Percentiles rank a stretch among this genome's conserved stretches.
Evolutionary conservation across 768 basidiomycete species (phyloP).

Genomic region (Suillus clintonianus): DNA sequence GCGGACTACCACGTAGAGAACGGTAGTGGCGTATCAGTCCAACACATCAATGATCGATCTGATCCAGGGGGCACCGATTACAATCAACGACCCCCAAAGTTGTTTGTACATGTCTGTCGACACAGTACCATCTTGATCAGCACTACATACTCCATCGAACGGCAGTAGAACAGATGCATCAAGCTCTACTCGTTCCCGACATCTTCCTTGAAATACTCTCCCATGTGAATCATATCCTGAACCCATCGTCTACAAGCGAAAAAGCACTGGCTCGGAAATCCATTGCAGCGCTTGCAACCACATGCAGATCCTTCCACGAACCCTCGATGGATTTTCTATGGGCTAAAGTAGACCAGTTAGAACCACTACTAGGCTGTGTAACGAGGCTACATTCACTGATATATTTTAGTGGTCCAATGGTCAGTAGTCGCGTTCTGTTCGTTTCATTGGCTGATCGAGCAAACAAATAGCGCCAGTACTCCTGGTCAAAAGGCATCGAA

Average conservation of each 20-base stretch:
- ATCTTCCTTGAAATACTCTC: neutral
- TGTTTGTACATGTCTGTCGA: neutral
- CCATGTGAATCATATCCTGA: neutral
- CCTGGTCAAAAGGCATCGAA: neutral
- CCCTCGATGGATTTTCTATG: neutral
- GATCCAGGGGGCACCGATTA: no score
- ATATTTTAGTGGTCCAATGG: neutral
- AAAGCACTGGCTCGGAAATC: neutral
- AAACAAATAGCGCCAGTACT: neutral
- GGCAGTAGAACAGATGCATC: neutral
- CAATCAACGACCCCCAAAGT: neutral
- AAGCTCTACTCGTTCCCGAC: neutral
- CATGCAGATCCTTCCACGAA: neutral
- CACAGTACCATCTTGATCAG: no score
- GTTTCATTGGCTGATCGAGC: neutral
- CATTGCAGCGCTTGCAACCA: neutral
- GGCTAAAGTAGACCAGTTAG: neutral
- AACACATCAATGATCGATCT: no score
- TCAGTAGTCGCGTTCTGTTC: neutral
- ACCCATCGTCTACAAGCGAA: neutral
- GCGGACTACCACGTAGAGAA: no score
- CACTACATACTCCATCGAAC: neutral
- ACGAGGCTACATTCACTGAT: neutral
- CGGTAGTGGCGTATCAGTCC: no score
- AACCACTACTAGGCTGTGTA: neutral